Evolutionary conservation across 2,329 filamentous ascomycete species (phyloP), one percentile per base, ranked within the genome.

Genomic region (Fusarium cicatricum): DNA sequence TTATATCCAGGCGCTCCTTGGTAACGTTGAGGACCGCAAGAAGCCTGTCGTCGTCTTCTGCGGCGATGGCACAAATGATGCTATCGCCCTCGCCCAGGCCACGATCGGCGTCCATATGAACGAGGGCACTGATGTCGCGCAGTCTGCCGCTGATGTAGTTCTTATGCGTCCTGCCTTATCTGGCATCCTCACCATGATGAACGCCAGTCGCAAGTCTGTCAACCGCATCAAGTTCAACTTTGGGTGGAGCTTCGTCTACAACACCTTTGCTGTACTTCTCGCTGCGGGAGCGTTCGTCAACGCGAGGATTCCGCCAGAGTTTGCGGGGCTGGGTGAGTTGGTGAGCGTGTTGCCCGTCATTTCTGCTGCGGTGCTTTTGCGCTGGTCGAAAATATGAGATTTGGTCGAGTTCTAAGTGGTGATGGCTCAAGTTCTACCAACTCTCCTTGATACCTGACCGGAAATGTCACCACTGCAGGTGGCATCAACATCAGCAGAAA

Each of bases 11-110:
- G 37, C 41, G 0, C 73, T 83, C 5, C 70, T 77, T 7, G 58
- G 42, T 10, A 40, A 38, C 3, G 17, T 47, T 1, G 31, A 33
- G 11, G 60, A 62, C 8, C 28, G 31, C 6, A 66, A 66, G 29
- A 60, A 68, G 34, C 65, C 74, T 0, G 72, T 81, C 1, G 82
- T 91, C 15, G 72, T 92, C 6, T 93, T 94, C 72, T 82, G 84
- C 44, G 90, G 90, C 29, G 90, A 94, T 64, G 91, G 91, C 2
- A 92, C 89, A 12, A 94, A 94, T 70, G 90, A 94, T 67, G 88
- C 90, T 0, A 80, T 85, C 3, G 90, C 90, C 0, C 79, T 94
- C 3, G 85, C 89, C 0, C 84, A 87, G 68, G 89, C 91, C 2
- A 83, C 82, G 6, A 82, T 94, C 23, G 91, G 91, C 23, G 78